Evolutionary conservation across 192 early-diverging fungal species (phyloP), one percentile per base, ranked within the genome.

Genomic region (Coemansia umbellata): DNA sequence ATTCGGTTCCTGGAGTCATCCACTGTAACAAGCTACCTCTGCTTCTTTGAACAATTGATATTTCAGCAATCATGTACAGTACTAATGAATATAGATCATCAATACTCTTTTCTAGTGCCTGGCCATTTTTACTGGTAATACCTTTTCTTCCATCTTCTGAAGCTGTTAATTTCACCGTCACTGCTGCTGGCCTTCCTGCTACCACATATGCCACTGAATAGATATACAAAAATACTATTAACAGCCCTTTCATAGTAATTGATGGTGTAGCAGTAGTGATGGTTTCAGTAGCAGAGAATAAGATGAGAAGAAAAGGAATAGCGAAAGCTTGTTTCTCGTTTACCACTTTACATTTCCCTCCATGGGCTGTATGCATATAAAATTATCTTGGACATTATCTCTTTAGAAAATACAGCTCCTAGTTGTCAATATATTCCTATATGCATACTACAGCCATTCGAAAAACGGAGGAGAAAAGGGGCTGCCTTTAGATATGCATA

Each of bases 1-100:
- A 68, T 43, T 67, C 72, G 5, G 53, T 39, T 13, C 71, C 71
- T 7, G 60, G 71, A 15, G 30, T 49, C 22, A 74, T 55, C 45
- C 26, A 50, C 17, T 51, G 58, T 26, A 49, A 60, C n/a, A 55
- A 13, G 22, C 17, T 26, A 3, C n/a, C 36, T 7, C 11, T 27
- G 5, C 28, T 28, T 1, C 19, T 23, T 27, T 39, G 36, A 4
- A 22, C 53, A 42, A 43, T 14, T 10, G 23, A 44, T 44, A 44
- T 22, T 2, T 26, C 23, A 11, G 23, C 19, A n/a, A 65, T 26
- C 21, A 47, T 21, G 27, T 65, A 57, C 1, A 65, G 24, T 8
- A 51, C 11, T 15, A 56, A 49, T 17, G 63, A 56, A 11, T 47
- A 51, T 24, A 44, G 23, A 5, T 27, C 23, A n/a, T n/a, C 2